These are phyloP conservation scores for Coprinellus micaceus DNA, from an alignment of 768 basidiomycete genomes.

Conservation along the genomic window DNA sequence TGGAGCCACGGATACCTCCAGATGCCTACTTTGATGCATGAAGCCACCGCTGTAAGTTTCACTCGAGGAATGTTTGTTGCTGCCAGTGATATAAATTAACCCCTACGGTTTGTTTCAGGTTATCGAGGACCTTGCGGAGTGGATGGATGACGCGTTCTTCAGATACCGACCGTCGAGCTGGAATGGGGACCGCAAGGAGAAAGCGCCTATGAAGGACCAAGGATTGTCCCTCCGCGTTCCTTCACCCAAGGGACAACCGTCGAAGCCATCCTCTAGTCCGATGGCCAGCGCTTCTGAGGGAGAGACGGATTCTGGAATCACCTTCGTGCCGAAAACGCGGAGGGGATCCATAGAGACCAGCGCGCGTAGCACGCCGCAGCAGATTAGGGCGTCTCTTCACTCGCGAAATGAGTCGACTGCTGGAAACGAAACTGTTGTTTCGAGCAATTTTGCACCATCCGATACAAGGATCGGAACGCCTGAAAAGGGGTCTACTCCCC, in stretches of 20 bases:
- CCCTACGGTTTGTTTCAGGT: slow-evolving; percentile 32
- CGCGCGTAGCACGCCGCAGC: neutral
- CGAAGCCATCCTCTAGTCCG: slow-evolving; percentile 19
- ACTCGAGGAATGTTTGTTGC: neutral
- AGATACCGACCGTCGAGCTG: slow-evolving; percentile 23
- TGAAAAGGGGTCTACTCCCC: slow-evolving; percentile 27
- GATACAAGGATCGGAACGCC: slow-evolving; percentile 9
- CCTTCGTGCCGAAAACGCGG: slow-evolving; percentile 57
- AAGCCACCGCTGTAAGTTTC: slow-evolving; percentile 58
- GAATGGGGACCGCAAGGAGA: slow-evolving; percentile 7
- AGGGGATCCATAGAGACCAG: neutral
- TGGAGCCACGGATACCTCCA: slow-evolving; percentile 98
- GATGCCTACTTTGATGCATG: slow-evolving; percentile 85
- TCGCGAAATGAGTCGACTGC: neutral
- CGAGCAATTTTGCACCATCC: neutral
- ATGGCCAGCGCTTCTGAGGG: slow-evolving; percentile 30
- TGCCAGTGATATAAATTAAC: neutral
- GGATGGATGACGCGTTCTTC: slow-evolving; percentile 81
- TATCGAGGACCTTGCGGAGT: slow-evolving; percentile 81
- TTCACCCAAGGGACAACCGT: slow-evolving; percentile 15
- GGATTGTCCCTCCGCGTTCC: neutral
- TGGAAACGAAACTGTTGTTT: slow-evolving; percentile 8
- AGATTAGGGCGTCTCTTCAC: neutral
- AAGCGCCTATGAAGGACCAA: neutral
- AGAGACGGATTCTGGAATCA: slow-evolving; percentile 67